phyloP scores from a whole-genome alignment of 176 grass and related monocot species.

The Carex cristatella region DNA sequence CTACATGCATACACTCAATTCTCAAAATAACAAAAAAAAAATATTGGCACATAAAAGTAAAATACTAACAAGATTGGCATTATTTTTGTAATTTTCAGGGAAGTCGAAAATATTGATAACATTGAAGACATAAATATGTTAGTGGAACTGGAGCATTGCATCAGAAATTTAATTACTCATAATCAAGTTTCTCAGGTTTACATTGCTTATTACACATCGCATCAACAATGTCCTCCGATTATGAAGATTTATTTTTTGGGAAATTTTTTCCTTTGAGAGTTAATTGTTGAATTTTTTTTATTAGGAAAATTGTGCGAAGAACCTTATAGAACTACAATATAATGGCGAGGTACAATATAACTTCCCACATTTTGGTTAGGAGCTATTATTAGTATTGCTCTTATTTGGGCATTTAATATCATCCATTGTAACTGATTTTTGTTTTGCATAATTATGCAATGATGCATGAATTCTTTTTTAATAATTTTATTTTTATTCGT shows the following conservation, averaged over 20 bases:
- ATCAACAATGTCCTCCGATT: neutral
- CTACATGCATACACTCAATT: neutral
- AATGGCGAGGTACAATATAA: neutral
- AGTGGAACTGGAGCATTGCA: neutral
- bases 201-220: too few species aligned
- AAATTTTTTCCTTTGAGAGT: neutral
- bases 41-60: too few species aligned
- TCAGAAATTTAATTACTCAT: neutral
- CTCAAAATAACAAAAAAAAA: neutral
- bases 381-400: neutral
- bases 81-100: neutral
- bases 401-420: neutral
- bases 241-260: neutral
- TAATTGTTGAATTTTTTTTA: neutral
- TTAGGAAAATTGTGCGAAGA: neutral
- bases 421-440: neutral
- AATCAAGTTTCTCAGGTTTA: slow-evolving; percentile 5
- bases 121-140: neutral
- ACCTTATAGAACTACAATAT: neutral
- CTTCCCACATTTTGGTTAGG: neutral
- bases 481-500: neutral
- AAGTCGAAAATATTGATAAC: slow-evolving; percentile 13
- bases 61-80: neutral
- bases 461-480: neutral
- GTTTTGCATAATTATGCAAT: neutral